Base-by-base conservation (phyloP, 2,329 filamentous ascomycete genomes). In the Rhexocercosporidium sp. region DNA sequence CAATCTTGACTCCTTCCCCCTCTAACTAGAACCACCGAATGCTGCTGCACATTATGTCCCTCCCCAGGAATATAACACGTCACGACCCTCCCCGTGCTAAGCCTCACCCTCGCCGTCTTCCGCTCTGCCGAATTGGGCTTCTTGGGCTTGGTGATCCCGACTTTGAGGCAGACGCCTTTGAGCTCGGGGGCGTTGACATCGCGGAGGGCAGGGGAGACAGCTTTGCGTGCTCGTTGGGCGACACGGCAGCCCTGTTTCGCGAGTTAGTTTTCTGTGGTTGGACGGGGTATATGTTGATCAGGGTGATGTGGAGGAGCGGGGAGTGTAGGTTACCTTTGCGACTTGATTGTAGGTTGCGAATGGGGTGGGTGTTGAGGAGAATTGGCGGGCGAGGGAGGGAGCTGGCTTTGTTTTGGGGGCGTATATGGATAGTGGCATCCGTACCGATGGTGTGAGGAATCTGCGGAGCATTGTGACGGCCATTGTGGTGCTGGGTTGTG, bases 41-140 rank as follows among this genome's bases (percentile, higher is more conserved):
- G 96, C 86, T 98, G 96, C 85, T 98, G 95, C 72, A 98, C 94
- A 81, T 98, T 99, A 82, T 99, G 96, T 59, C 96, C 95, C 87
- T 98, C 95, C 62, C 96, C 96, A 39, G 94, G 94, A 77, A 99
- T 97, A 83, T 97, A 98, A 29, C 92, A 93, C 67, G 93, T 97
- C 70, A 99, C 85, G 67, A 96, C 87, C 77, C 90, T 93, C 64
- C 96, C 96, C 71, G 88, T 94, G 68, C 92, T 96, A 78, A 99
- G 83, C 73, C 94, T 86, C 22, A 99, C 91, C 84, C 95, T 93
- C 2, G 95, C 95, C 66, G 93, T 96, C 85, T 99, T 99, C 71
- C 96, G 86, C 85, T 98, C 94, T 65, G 94, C 96, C 31, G 96
- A 99, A 81, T 99, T 99, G 72, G 96, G 96, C 82, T 99, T 99